A percentile compares a stretch with the other conserved stretches of the same genome.
Evolutionary conservation across 2,329 filamentous ascomycete species (phyloP).

Genomic region (Fusarium guadeloupense): DNA sequence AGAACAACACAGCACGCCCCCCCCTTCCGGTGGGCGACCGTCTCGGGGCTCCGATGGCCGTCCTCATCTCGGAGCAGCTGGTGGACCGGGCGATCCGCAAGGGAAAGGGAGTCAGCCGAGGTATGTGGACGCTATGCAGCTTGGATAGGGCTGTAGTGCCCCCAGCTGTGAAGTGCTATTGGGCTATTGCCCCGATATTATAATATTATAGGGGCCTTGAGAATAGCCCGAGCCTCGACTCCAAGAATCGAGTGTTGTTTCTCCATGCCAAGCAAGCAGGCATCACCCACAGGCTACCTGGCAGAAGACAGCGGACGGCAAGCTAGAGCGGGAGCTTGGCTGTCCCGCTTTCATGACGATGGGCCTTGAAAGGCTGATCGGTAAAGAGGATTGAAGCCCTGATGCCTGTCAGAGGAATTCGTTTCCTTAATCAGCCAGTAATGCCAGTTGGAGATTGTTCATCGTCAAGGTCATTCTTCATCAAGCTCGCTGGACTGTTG

Average conservation of each 20-base stretch:
- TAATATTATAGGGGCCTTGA: not conserved
- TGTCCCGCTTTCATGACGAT: slow-evolving; percentile 11
- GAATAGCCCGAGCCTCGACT: slow-evolving; percentile 7
- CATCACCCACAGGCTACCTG: too few species aligned
- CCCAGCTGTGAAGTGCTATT: not conserved
- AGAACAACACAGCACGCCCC: not conserved
- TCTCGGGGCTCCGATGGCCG: not conserved
- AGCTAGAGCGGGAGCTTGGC: slow-evolving; percentile 19
- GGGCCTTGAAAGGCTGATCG: not conserved
- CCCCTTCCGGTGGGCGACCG: not conserved
- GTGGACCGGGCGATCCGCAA: slow-evolving; percentile 12
- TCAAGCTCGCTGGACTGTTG: not conserved
- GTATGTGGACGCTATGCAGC: slow-evolving; percentile 20
- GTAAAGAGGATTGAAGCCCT: slow-evolving; percentile 5
- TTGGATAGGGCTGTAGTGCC: slow-evolving; percentile 29
- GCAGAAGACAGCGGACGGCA: not conserved
- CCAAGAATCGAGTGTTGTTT: not conserved
- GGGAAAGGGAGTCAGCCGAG: slow-evolving; percentile 18
- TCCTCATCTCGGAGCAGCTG: slow-evolving; percentile 1
- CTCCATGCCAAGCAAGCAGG: slow-evolving; percentile 5
- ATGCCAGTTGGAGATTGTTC: not conserved
- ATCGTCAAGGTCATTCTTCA: not conserved
- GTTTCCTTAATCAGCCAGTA: not conserved
- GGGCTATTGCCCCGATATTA: not conserved
- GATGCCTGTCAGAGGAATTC: slow-evolving; percentile 5